Evolutionary conservation across 805 yeast genomes (phyloP).

Genomic region (Suhomyces xylopsoci): DNA sequence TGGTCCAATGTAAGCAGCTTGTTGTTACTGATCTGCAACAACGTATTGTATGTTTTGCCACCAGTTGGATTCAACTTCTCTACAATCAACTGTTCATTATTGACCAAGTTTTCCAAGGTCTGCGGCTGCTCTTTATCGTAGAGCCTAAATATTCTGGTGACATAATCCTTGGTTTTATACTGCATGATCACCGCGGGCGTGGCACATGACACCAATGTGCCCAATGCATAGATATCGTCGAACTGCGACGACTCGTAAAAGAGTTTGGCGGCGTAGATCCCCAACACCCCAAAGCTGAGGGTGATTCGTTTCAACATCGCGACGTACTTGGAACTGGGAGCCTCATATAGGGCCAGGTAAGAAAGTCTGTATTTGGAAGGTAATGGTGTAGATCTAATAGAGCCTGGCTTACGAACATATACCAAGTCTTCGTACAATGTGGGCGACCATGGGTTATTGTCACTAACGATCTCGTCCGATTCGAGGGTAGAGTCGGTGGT

Average conservation of each 20-base stretch:
- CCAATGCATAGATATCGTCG: conserved; percentile 45
- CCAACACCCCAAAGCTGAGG: conserved; percentile 58
- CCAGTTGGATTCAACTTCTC: conserved; percentile 72
- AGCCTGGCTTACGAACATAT: conserved; percentile 40
- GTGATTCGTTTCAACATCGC: conserved; percentile 61
- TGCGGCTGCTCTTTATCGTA: conserved; percentile 64
- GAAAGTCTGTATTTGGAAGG: conserved; percentile 54
- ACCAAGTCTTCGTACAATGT: conserved; percentile 43
- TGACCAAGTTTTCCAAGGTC: conserved; percentile 56
- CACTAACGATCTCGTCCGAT: conserved; percentile 40
- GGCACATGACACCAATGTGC: conserved; percentile 47
- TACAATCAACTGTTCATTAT: conserved; percentile 62
- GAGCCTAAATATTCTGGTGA: conserved; percentile 65
- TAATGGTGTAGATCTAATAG: conserved; percentile 42
- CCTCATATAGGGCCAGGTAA: conserved; percentile 59
- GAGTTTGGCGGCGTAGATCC: conserved; percentile 60
- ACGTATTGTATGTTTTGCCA: conserved; percentile 57
- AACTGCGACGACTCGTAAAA: conserved; percentile 53
- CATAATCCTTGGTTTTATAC: conserved; percentile 62
- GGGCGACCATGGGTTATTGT: conserved; percentile 47
- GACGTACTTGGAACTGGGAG: conserved; percentile 60
- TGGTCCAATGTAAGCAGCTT: conserved; percentile 34
- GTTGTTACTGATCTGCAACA: conserved; percentile 46
- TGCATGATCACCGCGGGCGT: conserved; percentile 51
- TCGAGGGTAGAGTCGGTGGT: conserved; percentile 34